Evolutionary conservation across 2,329 filamentous ascomycete genomes (phyloP), one percentile per base, ranked within the genome.

Genomic region (Aspergillus ruber): DNA sequence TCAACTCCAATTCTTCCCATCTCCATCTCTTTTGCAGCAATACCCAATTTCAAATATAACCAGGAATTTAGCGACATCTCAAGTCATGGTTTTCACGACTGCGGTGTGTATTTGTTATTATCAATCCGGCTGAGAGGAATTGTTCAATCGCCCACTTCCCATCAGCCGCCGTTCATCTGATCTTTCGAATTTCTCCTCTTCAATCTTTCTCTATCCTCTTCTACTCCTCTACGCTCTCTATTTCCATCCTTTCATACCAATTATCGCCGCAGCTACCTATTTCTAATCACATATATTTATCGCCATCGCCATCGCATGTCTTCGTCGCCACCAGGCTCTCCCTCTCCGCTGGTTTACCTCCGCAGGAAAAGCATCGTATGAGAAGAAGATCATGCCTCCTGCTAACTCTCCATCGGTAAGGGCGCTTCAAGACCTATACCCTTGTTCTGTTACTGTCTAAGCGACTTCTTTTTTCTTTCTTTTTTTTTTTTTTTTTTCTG

Each of bases 321-420:
- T 36, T 15, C 36, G 15, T 45, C 21, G 17, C 32, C 27, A 35
- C 25, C 29, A 13, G 23, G 9, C 17, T 43, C 44, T 42, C n/a
- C n/a, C 40, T 42, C 36, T 25, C 15, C 44, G 17, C 29, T 35
- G 18, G 47, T 25, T 23, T 23, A 21, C 32, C 23, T 32, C 32
- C 21, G 35, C 29, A 20, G 10, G 33, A 29, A 25, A 35, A 27
- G 17, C 33, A 43, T 42, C 42, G 17, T 40, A 38, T 1, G 13
- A 42, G 42, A n/a, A 36, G 48, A 43, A 47, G 52, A 56, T 53
- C 52, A 72, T 71, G 67, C 69, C 70, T 54, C 71, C 70, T 54
- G 67, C 63, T 54, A 73, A 72, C 59, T 66, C 69, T 46, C 68
- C 70, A 45, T 65, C 63, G 56, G 71, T 74, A 68, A 52, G 69